Evolutionary conservation across 805 yeast genomes (phyloP).

Genomic region (Sungouiella thailandica): DNA sequence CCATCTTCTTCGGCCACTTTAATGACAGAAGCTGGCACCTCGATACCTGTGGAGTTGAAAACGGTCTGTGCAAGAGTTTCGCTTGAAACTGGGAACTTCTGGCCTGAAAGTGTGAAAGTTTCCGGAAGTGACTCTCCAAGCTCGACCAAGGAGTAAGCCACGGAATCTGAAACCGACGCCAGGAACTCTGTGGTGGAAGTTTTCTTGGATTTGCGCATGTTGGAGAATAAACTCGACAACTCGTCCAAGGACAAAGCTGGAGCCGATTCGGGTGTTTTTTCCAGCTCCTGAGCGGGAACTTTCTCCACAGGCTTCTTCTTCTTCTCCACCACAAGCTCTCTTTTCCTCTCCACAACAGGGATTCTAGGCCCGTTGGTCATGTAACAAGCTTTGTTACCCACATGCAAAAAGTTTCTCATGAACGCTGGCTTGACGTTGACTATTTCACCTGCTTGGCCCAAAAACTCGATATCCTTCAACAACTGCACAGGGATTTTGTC

Average conservation of each 20-base stretch:
- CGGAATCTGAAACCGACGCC: constrained; percentile 10
- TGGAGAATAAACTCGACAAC: constrained; percentile 31
- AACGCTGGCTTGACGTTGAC: constrained; percentile 69
- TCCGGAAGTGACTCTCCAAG: constrained; percentile 27
- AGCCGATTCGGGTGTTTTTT: constrained; percentile 8
- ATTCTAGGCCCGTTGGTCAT: constrained; percentile 39
- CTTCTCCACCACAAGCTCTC: constrained; percentile 4
- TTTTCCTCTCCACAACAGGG: constrained; percentile 31
- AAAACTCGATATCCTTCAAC: constrained; percentile 56
- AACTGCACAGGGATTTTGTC: constrained; percentile 68
- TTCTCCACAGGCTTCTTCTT: constrained; percentile 2
- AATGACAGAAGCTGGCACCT: constrained; percentile 23
- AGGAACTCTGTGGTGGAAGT: constrained; percentile 1
- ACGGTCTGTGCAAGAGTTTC: constrained; percentile 19
- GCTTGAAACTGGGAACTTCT: constrained; percentile 25
- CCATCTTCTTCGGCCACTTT: constrained; percentile 11
- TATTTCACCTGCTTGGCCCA: constrained; percentile 71
- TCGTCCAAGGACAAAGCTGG: constrained; percentile 34
- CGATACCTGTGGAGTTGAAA: constrained; percentile 28
- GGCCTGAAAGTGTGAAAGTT: constrained; percentile 13
- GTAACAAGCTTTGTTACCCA: constrained; percentile 69
- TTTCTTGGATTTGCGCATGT: constrained; percentile 18
- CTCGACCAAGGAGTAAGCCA: constrained; percentile 25
- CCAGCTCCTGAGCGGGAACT: constrained; percentile 1
- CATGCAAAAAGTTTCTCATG: constrained; percentile 77